phyloP scores from a whole-genome alignment of 306 rosid species.

The Phaseolus lunatus region DNA sequence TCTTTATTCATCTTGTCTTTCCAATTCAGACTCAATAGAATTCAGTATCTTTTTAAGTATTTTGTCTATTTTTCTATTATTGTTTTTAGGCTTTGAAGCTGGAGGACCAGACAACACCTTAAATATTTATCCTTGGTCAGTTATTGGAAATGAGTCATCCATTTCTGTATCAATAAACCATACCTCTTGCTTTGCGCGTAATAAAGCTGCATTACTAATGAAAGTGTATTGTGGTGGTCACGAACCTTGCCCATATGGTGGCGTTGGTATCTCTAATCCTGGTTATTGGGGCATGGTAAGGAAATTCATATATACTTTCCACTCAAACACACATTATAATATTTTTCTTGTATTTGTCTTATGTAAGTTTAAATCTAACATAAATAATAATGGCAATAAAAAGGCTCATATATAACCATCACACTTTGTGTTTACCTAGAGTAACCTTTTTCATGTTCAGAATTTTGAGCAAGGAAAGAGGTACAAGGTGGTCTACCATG shows the following conservation, averaged over 20 bases:
- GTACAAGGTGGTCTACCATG: slow-evolving; percentile 67
- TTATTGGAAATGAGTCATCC: slow-evolving; percentile 69
- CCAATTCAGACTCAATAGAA: not conserved
- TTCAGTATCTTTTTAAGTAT: not conserved
- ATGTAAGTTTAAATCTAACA: not conserved
- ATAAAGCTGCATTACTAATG: slow-evolving; percentile 77
- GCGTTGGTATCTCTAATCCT: slow-evolving; percentile 85
- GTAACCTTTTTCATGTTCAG: slow-evolving; percentile 50
- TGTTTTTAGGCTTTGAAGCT: slow-evolving; percentile 41
- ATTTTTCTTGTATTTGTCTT: not conserved
- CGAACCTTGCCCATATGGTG: slow-evolving; percentile 64
- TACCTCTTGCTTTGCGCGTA: slow-evolving; percentile 70
- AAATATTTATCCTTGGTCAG: slow-evolving; percentile 78
- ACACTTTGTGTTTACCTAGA: not conserved
- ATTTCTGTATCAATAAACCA: slow-evolving; percentile 66
- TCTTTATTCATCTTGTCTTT: not conserved
- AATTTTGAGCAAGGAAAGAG: slow-evolving; percentile 77
- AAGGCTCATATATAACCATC: not conserved
- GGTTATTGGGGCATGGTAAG: slow-evolving; percentile 92
- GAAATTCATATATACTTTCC: not conserved
- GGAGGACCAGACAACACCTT: slow-evolving; percentile 76
- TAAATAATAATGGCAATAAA: not conserved
- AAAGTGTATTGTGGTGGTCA: slow-evolving; percentile 77
- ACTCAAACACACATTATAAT: not conserved
- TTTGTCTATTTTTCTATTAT: slow-evolving; percentile 17